Evolutionary conservation across 2,329 filamentous ascomycete genomes (phyloP), one percentile per base, ranked within the genome.

Genomic region (Neonectria coccinea): DNA sequence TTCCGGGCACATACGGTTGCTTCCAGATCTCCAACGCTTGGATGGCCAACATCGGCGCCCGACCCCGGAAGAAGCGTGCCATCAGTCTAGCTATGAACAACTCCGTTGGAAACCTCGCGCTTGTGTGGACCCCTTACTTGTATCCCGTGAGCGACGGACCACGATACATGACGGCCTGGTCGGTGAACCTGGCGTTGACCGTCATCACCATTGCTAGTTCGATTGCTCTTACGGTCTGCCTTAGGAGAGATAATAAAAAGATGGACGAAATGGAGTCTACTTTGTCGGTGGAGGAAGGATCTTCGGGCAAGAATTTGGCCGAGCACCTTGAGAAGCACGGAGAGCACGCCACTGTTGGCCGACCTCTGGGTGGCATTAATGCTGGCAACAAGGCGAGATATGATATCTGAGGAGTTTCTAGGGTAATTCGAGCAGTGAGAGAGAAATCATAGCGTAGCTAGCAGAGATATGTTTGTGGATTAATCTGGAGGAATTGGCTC

Each of bases 121-220:
- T 66, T 2, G 67, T 70, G 6, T 70, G 67, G 64, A 70, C 67
- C 10, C 66, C 68, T 14, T 70, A 70, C 25, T 31, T 68, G 10
- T 70, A 68, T 29, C 66, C 66, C 1, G 44, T 42, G 12, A 64
- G 44, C 14, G 59, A 65, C 31, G 64, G 58, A 4, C 66, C 66
- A 1, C 56, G 66, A 7, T 68, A 68, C 27, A 52, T 55, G 47
- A 60, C 54, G 4, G 66, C 66, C 10, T 66, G 63, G 66, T 63
- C 64, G 3, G 60, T 66, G 3, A 66, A 66, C 20, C 48, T 71
- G 20, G 68, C 58, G 2, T 50, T 72, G 57, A 66, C 64, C 11
- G 58, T 62, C 1, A 67, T 76, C 48, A 71, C 70, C 7, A 64
- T 74, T 27, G 64, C 64, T 4, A 73, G 73, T 31, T 67, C 67